Evolutionary conservation across 2,329 filamentous ascomycete genomes (phyloP).

Genomic region (Penicillium sp.): DNA sequence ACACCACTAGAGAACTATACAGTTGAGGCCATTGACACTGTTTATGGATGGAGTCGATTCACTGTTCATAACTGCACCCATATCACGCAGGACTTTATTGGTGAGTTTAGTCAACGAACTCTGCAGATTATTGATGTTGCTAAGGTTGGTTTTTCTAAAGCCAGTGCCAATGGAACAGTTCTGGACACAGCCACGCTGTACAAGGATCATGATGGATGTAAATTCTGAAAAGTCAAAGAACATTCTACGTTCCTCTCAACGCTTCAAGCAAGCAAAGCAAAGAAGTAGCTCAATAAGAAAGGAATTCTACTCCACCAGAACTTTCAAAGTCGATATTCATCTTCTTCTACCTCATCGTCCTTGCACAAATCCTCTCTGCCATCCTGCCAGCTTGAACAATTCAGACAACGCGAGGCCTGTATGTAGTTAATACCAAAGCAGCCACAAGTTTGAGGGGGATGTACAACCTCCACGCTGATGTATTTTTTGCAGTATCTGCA

Average conservation of each 20-base stretch:
- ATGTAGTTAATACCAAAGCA: slow-evolving; percentile 7
- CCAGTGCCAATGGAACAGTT: slow-evolving; percentile 10
- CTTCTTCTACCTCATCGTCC: background rate
- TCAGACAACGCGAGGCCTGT: slow-evolving; percentile 53
- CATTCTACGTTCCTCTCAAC: background rate
- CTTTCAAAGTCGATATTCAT: background rate
- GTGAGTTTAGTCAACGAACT: background rate
- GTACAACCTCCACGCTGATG: slow-evolving; percentile 62
- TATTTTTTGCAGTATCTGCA: slow-evolving; percentile 56
- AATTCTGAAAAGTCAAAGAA: background rate
- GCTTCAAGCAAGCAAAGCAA: background rate
- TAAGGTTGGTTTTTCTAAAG: background rate
- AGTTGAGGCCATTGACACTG: slow-evolving; percentile 30
- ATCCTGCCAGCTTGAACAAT: slow-evolving; percentile 61
- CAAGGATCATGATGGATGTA: slow-evolving; percentile 6
- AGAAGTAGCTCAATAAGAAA: background rate
- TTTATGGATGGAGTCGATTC: slow-evolving; percentile 41
- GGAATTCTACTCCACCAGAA: background rate
- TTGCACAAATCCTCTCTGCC: slow-evolving; percentile 50
- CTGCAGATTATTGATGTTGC: background rate
- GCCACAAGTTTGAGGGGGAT: no score
- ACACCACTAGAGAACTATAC: slow-evolving; percentile 26
- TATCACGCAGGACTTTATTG: slow-evolving; percentile 40
- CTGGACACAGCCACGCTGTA: slow-evolving; percentile 13
- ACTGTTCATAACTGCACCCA: slow-evolving; percentile 45